Conservation (phyloP, 352 stramenopile species). For the Globisporangium iwayamae region DNA sequence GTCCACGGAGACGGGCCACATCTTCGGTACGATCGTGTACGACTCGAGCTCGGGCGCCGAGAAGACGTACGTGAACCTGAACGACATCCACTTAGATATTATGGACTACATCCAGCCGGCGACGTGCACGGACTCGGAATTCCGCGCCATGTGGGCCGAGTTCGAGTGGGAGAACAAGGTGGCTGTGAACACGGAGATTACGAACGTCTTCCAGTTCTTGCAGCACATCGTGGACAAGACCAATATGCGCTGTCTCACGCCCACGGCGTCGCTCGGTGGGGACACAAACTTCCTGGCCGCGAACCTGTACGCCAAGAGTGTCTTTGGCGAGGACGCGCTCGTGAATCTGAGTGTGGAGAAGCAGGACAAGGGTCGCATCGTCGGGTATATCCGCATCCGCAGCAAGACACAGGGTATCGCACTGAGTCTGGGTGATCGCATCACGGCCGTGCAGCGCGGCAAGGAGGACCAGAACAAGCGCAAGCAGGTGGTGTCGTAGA, state of each 20-base stretch:
- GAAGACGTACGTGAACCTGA: conserved; percentile 99
- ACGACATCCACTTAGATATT: conserved; percentile 99
- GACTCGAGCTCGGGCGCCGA: conserved; percentile 94
- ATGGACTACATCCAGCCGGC: conserved; percentile 99
- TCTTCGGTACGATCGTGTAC: conserved; percentile 99
- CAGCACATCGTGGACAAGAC: conserved; percentile 98
- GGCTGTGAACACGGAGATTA: conserved; percentile 95
- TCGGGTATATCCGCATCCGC: conserved; percentile 98
- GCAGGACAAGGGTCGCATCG: conserved; percentile 96
- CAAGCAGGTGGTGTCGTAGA: conserved; percentile 74
- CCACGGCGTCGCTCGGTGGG: conserved; percentile 83
- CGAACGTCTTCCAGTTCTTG: conserved; percentile 96
- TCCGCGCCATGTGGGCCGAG: conserved; percentile 99
- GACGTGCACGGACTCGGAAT: conserved; percentile 94
- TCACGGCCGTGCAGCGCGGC: conserved; percentile 95
- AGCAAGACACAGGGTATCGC: conserved; percentile 99
- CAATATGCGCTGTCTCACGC: conserved; percentile 99
- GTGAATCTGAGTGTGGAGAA: conserved; percentile 99
- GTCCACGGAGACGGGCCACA: conserved; percentile 99
- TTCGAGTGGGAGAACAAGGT: conserved; percentile 99
- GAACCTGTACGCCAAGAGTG: conserved; percentile 91
- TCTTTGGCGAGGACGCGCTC: conserved; percentile 98
- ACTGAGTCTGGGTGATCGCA: conserved; percentile 97
- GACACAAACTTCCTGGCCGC: conserved; percentile 93
- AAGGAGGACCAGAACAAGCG: conserved; percentile 84